These are phyloP conservation scores for Globisporangium yorkense DNA, from an alignment of 352 stramenopile genomes.

Conservation along the genomic window DNA sequence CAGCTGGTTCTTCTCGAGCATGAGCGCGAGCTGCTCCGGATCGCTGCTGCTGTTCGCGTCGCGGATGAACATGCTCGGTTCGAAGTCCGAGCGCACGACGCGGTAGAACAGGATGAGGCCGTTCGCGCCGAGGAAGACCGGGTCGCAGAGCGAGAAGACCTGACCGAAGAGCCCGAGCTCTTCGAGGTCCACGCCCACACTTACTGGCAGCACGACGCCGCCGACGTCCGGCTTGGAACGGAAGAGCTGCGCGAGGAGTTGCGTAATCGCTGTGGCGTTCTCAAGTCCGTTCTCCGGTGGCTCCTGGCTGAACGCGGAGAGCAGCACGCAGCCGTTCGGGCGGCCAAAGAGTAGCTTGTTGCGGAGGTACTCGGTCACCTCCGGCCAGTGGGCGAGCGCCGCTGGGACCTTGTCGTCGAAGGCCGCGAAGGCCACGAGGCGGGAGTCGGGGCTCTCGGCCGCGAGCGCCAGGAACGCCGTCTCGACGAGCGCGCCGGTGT, in stretches of 20 bases:
- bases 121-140: conserved; percentile 31
- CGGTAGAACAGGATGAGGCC: conserved; percentile 60
- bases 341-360: conserved; percentile 47
- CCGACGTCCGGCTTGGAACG: conserved; percentile 25
- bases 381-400: conserved; percentile 35
- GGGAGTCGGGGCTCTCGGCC: conserved; percentile 11
- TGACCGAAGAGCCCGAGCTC: conserved; percentile 58
- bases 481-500: conserved; percentile 56
- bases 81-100: conserved; percentile 42
- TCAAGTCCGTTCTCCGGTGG: conserved; percentile 1
- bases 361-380: conserved; percentile 64
- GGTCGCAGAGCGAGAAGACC: conserved; percentile 47
- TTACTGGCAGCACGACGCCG: conserved; percentile 44
- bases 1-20: conserved; percentile 29
- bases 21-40: conserved; percentile 14
- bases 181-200: conserved; percentile 43
- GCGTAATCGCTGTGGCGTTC: conserved; percentile 19
- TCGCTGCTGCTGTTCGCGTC: conserved; percentile 19
- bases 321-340: conserved; percentile 43
- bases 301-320: conserved; percentile 44
- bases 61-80: conserved; percentile 28
- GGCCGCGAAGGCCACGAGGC: conserved; percentile 39
- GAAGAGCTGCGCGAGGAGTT: conserved; percentile 44
- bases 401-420: conserved; percentile 55
- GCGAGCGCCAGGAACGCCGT: conserved; percentile 49